Conservation (phyloP, 2,329 filamentous ascomycete species). For the Colletotrichum limetticola region DNA sequence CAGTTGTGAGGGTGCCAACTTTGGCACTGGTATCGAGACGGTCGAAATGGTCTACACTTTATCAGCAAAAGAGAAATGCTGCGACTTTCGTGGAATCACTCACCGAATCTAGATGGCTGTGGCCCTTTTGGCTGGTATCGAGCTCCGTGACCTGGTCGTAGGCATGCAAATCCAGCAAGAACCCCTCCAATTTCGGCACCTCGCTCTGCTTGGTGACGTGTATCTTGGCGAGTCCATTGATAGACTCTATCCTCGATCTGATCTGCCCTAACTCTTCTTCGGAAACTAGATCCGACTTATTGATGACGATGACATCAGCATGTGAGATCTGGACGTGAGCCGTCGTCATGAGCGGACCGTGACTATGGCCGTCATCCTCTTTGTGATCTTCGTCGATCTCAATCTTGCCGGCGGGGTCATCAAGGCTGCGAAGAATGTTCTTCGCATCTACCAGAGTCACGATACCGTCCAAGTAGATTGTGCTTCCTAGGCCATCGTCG, state of each 20-base stretch:
- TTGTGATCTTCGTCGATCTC: conserved; percentile 52
- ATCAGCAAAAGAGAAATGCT: conserved; percentile 36
- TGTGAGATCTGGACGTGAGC: conserved; percentile 97
- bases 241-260: conserved; percentile 77
- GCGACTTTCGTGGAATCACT: conserved; percentile 41
- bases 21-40: conserved; percentile 74
- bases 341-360: conserved; percentile 82
- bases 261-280: conserved; percentile 76
- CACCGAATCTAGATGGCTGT: conserved; percentile 91
- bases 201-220: conserved; percentile 83
- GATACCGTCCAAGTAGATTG: conserved; percentile 96
- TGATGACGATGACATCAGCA: conserved; percentile 93
- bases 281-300: conserved; percentile 89
- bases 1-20: conserved; percentile 68
- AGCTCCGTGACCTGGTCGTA: conserved; percentile 85
- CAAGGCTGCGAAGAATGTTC: conserved; percentile 85
- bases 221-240: conserved; percentile 90
- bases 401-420: conserved; percentile 72
- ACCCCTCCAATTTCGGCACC: conserved; percentile 84
- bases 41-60: conserved; percentile 81
- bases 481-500: conserved; percentile 93
- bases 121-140: conserved; percentile 79
- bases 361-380: conserved; percentile 51
- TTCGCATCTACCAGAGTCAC: conserved; percentile 96
- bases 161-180: conserved; percentile 89